Percentiles rank a stretch among this genome's conserved stretches.
phyloP scores from a whole-genome alignment of 2,329 filamentous ascomycete genomes.

The Calonectria ilicicola region DNA sequence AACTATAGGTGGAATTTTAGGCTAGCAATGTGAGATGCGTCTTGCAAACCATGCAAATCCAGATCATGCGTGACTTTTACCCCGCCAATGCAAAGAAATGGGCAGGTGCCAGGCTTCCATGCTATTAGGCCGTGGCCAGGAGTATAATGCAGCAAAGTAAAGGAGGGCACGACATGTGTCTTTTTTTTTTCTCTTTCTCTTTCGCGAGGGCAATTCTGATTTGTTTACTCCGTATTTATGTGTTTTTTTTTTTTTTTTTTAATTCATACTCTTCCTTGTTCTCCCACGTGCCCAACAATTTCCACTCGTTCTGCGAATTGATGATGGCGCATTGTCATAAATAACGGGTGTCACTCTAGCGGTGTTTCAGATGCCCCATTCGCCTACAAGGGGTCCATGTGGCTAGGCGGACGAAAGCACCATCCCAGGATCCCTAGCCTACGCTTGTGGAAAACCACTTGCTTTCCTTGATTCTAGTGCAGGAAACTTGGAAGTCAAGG shows the following conservation, averaged over 20 bases:
- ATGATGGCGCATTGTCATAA: neutral
- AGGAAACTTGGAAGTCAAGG: conserved; percentile 5
- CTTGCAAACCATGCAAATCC: neutral
- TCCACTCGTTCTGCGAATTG: neutral
- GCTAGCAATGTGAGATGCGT: neutral
- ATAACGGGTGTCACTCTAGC: neutral
- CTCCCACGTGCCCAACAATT: neutral
- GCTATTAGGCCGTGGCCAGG: neutral
- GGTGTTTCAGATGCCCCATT: conserved; percentile 15
- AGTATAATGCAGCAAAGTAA: neutral
- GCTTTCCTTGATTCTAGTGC: conserved; percentile 20
- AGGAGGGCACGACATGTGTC: neutral
- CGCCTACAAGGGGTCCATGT: conserved; percentile 22
- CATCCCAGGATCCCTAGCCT: conserved; percentile 5
- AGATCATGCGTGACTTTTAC: neutral
- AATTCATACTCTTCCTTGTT: neutral
- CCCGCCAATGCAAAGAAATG: neutral
- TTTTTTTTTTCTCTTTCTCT: neutral
- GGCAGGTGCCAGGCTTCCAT: neutral
- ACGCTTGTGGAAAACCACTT: neutral
- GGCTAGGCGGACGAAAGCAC: conserved; percentile 13
- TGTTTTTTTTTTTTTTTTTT: neutral
- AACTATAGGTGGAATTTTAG: conserved; percentile 11
- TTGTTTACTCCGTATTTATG: neutral
- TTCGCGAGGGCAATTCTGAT: neutral